These are phyloP conservation scores for Larix sibirica DNA, from an alignment of 83 land plant genomes.

Conservation along the genomic window DNA sequence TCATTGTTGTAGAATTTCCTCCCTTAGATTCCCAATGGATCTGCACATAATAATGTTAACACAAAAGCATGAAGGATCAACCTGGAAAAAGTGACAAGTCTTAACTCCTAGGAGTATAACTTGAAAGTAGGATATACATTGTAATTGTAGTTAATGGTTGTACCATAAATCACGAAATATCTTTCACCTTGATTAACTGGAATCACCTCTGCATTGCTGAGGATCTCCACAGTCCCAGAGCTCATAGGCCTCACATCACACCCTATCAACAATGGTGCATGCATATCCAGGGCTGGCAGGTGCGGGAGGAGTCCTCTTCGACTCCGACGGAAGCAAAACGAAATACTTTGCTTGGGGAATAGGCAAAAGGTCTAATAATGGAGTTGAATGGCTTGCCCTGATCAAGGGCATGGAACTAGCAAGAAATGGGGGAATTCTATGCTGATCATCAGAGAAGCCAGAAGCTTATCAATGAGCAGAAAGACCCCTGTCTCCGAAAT, in stretches of 20 bases:
- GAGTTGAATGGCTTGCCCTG: no score
- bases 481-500: no score
- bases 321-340: no score
- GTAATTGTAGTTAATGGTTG: not conserved
- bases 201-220: conserved; percentile 59
- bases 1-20: conserved; percentile 28
- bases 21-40: conserved; percentile 50
- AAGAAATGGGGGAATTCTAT: no score
- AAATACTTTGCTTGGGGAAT: no score
- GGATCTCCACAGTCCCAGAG: conserved; percentile 30
- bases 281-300: not conserved
- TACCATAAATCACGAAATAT: not conserved
- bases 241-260: conserved; percentile 53
- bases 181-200: conserved; percentile 65
- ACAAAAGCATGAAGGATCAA: no score
- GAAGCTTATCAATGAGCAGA: no score
- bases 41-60: conserved; percentile 15
- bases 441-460: no score
- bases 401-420: no score
- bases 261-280: conserved; percentile 69
- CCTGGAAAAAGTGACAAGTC: not conserved
- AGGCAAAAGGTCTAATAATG: no score
- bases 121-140: not conserved
- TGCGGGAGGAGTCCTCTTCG: no score
- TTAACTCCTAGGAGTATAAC: not conserved